phyloP scores from a whole-genome alignment of 352 stramenopile genomes.

The Globisporangium parvum region DNA sequence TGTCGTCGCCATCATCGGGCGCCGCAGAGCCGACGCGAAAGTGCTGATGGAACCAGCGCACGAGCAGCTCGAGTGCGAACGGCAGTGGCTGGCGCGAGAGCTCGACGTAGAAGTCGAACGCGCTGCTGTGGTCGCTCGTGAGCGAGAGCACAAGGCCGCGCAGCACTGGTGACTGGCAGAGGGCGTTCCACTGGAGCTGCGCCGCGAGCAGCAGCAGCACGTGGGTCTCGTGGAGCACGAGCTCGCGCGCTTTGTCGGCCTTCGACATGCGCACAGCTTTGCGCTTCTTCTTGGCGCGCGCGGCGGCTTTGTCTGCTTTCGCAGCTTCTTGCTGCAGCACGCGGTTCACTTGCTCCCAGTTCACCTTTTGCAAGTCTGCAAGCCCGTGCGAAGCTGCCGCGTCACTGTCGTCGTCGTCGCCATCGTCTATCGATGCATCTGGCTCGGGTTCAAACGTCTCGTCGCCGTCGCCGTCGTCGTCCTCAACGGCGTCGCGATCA shows the following conservation, averaged over 20 bases:
- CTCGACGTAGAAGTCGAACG: slow-evolving; percentile 39
- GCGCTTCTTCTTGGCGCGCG: slow-evolving; percentile 17
- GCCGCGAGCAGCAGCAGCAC: slow-evolving; percentile 53
- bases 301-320: slow-evolving; percentile 9
- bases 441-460: slow-evolving; percentile 9
- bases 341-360: slow-evolving; percentile 69
- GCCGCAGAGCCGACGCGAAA: slow-evolving; percentile 21
- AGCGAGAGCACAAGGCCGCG: slow-evolving; percentile 58
- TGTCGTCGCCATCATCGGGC: slow-evolving; percentile 2
- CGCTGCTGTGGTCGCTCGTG: slow-evolving; percentile 20
- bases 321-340: slow-evolving; percentile 28
- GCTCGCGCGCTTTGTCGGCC: slow-evolving; percentile 53
- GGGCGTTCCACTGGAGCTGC: slow-evolving; percentile 37
- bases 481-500: neutral
- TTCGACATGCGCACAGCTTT: slow-evolving; percentile 52
- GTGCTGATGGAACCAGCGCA: slow-evolving; percentile 59
- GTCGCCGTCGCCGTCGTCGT: slow-evolving; percentile 3
- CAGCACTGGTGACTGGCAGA: slow-evolving; percentile 38
- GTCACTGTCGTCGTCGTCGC: slow-evolving; percentile 7
- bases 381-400: neutral
- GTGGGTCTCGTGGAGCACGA: slow-evolving; percentile 62
- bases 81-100: slow-evolving; percentile 25
- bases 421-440: slow-evolving; percentile 7
- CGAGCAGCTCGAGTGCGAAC: slow-evolving; percentile 57
- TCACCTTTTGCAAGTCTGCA: slow-evolving; percentile 35